Evolutionary conservation across 768 basidiomycete species (phyloP).

Genomic region (Cubamyces lactineus): DNA sequence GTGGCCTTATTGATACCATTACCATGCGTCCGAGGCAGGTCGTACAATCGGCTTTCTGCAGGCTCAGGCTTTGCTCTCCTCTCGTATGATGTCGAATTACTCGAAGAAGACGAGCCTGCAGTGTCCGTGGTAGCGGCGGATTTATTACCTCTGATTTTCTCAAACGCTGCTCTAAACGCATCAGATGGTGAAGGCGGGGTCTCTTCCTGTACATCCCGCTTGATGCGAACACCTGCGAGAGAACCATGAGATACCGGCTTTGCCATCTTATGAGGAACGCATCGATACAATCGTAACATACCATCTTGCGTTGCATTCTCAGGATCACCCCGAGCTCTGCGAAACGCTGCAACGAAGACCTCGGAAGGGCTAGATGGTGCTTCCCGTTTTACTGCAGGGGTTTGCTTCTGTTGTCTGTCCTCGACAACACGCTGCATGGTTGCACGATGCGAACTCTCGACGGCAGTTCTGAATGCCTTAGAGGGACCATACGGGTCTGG

Average conservation of each 20-base stretch:
- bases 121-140: background rate
- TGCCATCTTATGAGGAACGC: background rate
- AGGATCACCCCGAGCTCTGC: background rate
- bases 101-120: background rate
- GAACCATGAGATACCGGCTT: no score
- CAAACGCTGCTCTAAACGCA: background rate
- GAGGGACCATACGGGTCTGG: conserved; percentile 9
- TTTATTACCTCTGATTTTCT: background rate
- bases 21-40: background rate
- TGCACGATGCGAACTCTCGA: background rate
- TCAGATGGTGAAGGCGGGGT: background rate
- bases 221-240: background rate
- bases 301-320: background rate
- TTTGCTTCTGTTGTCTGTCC: background rate
- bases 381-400: background rate
- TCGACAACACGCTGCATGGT: background rate
- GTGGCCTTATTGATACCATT: background rate
- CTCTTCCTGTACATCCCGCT: conserved; percentile 18
- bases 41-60: background rate
- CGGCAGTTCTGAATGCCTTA: conserved; percentile 6
- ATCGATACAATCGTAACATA: background rate
- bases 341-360: conserved; percentile 19
- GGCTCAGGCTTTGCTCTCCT: background rate
- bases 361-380: conserved; percentile 7
- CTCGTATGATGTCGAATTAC: background rate